These are phyloP conservation scores for Ichthyophthirius multifiliis DNA, from an alignment of 169 alveolate species.

Conservation along the genomic window DNA sequence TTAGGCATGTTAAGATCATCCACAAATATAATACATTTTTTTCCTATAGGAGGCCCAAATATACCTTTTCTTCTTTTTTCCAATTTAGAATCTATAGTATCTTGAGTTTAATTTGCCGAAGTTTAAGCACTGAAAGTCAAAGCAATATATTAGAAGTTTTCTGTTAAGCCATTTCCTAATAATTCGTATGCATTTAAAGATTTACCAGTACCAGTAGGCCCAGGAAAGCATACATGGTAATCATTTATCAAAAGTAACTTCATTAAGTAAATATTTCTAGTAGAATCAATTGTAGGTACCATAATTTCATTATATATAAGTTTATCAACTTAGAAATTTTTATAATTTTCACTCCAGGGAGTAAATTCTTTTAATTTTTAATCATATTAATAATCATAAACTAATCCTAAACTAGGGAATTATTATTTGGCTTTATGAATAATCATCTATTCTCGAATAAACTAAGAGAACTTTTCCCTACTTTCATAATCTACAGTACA, in stretches of 20 bases:
- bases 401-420: constrained; percentile 57
- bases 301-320: constrained; percentile 86
- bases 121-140: constrained; percentile 93
- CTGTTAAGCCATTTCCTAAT: constrained; percentile 77
- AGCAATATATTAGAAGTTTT: constrained; percentile 72
- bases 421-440: constrained; percentile 15
- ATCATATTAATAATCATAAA: constrained; percentile 84
- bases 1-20: constrained; percentile 94
- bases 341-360: constrained; percentile 82
- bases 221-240: constrained; percentile 85
- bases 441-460: constrained; percentile 61
- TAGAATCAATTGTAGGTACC: constrained; percentile 90
- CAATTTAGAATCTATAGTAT: constrained; percentile 84
- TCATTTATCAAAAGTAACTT: constrained; percentile 76
- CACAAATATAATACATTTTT: constrained; percentile 86
- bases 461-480: constrained; percentile 67
- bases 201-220: constrained; percentile 93
- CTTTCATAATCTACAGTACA: constrained; percentile 83
- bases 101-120: constrained; percentile 90
- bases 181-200: constrained; percentile 77
- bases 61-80: constrained; percentile 89
- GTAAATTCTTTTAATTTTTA: constrained; percentile 69
- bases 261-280: constrained; percentile 80
- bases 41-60: constrained; percentile 90
- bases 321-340: constrained; percentile 79